Conservation (phyloP, 2,329 filamentous ascomycete species). For the Aciculosporium take region DNA sequence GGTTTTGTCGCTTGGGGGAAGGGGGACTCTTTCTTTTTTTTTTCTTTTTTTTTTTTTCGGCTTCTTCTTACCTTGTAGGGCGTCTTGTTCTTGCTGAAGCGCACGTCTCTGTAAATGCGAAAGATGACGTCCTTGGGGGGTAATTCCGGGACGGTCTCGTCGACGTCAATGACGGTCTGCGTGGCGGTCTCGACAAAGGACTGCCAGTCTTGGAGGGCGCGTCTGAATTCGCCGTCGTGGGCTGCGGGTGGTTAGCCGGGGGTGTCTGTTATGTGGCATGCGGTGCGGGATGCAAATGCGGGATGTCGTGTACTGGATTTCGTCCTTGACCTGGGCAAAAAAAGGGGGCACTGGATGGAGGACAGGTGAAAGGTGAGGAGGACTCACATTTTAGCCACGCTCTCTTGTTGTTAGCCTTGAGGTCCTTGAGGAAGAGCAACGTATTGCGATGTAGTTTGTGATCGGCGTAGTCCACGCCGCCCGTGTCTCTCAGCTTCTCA, state of each 20-base stretch:
- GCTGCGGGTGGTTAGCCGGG: constrained; percentile 33
- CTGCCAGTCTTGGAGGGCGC: constrained; percentile 67
- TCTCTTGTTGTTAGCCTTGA: constrained; percentile 45
- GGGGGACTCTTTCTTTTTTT: too few species aligned
- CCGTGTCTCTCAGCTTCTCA: constrained; percentile 20
- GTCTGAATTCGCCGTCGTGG: constrained; percentile 66
- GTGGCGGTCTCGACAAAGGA: constrained; percentile 62
- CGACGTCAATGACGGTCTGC: constrained; percentile 53
- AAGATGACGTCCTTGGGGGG: constrained; percentile 78
- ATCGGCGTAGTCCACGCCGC: constrained; percentile 32
- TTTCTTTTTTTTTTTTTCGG: too few species aligned
- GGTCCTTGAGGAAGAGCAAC: constrained; percentile 40
- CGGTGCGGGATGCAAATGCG: not conserved
- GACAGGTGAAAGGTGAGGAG: not conserved
- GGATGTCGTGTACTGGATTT: not conserved
- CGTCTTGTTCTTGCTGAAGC: constrained; percentile 71
- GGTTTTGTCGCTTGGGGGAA: too few species aligned
- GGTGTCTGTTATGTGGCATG: too few species aligned
- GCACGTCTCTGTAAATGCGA: constrained; percentile 74
- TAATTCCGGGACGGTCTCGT: constrained; percentile 74
- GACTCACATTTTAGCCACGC: constrained; percentile 45
- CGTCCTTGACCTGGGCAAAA: too few species aligned
- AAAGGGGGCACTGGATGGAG: too few species aligned
- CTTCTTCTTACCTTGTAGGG: constrained; percentile 61
- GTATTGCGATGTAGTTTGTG: constrained; percentile 43